These are phyloP conservation scores for Sclerotinia nivalis DNA, from an alignment of 2,329 filamentous ascomycete species.

Conservation along the genomic window DNA sequence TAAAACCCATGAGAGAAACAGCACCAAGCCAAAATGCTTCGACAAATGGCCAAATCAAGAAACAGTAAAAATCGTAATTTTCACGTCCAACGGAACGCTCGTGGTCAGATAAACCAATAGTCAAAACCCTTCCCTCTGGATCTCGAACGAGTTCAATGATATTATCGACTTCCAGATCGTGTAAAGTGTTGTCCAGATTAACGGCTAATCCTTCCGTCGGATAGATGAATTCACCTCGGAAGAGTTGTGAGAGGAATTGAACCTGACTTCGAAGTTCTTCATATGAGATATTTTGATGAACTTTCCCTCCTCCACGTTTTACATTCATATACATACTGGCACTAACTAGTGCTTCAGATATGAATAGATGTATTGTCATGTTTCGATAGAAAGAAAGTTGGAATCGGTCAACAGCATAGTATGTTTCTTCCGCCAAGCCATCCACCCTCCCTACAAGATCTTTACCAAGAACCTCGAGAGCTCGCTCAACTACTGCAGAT, in stretches of 20 bases:
- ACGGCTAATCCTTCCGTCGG: slow-evolving; percentile 76
- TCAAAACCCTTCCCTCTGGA: slow-evolving; percentile 56
- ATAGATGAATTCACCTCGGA: slow-evolving; percentile 97
- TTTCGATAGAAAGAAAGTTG: slow-evolving; percentile 98
- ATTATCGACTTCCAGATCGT: slow-evolving; percentile 73
- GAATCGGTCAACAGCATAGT: slow-evolving; percentile 92
- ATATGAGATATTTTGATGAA: slow-evolving; percentile 77
- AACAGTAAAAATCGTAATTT: slow-evolving; percentile 98
- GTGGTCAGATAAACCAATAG: slow-evolving; percentile 70
- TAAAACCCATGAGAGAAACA: slow-evolving; percentile 82
- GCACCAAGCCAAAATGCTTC: slow-evolving; percentile 92
- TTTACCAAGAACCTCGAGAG: slow-evolving; percentile 86
- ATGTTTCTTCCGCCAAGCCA: slow-evolving; percentile 85
- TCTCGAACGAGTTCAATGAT: slow-evolving; percentile 69
- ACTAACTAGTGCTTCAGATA: slow-evolving; percentile 87
- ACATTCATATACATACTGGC: slow-evolving; percentile 87
- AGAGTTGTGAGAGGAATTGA: slow-evolving; percentile 86
- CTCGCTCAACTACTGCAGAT: slow-evolving; percentile 80
- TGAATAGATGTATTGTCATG: slow-evolving; percentile 98
- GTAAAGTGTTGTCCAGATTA: slow-evolving; percentile 80
- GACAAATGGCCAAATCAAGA: slow-evolving; percentile 97
- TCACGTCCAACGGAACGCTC: slow-evolving; percentile 81
- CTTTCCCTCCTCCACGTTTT: slow-evolving; percentile 84
- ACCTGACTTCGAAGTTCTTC: slow-evolving; percentile 75
- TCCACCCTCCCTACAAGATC: slow-evolving; percentile 80